Evolutionary conservation across 2,329 filamentous ascomycete genomes (phyloP), one percentile per base, ranked within the genome.

Genomic region (Tothia fuscella): DNA sequence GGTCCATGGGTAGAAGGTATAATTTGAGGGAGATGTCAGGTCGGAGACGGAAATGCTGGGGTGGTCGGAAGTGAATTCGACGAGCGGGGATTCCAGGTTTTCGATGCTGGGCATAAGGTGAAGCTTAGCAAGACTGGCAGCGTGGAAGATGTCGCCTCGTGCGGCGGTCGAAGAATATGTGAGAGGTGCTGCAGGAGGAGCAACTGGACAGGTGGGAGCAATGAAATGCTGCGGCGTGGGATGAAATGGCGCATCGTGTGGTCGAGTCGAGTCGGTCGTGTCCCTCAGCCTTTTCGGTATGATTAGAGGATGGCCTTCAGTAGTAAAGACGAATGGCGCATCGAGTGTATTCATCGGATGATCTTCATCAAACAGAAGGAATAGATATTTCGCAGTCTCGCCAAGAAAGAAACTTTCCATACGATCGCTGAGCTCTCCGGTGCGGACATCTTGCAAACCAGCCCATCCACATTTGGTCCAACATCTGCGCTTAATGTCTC

Each of bases 391-490:
- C 33, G 86, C 80, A 2, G 91, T 98, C 62, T 98, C 91, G 12
- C 91, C 89, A 1, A 98, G 71, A 55, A 96, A 96, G 69, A 96
- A 98, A 57, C 89, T 96, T 62, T 98, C 91, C 91, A 96, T 96
- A 25, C 91, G 81, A 57, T 98, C 88, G 51, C 76, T 84, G 60
- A 86, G 77, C 61, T 95, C 85, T 3, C 89, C 89, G n/a, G 56
- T 66, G 6, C 61, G 58, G 16, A 71, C 67, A 46, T 71, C 67
- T 22, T 66, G 61, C 30, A 96, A 69, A 1, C 89, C 89, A 12
- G 89, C 84, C 87, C 89, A 96, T 30, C 91, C 91, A 53, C 91
- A 98, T 47, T 76, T 73, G 1, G 87, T 86, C 76, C 85, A 87
- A 61, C 91, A 98, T 41, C 89, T 76, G 37, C 84, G 72, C 53